Base-by-base conservation (phyloP, 2,329 filamentous ascomycete species). In the Xylariaceae sp. region DNA sequence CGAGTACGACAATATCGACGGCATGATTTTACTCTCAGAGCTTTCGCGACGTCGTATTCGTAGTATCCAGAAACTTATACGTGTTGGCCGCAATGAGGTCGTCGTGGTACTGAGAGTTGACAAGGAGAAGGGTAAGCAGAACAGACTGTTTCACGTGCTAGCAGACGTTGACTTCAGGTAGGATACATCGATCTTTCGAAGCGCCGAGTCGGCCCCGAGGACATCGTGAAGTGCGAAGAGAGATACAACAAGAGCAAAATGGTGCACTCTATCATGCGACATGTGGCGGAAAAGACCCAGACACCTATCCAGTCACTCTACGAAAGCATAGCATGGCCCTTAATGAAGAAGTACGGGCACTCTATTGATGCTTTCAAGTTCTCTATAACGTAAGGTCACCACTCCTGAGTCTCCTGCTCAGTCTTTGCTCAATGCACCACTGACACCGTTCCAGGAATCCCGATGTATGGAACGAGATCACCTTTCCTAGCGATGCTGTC, bases 231-330 rank as follows among this genome's bases (percentile, higher is more conserved):
- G 78, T 99, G 95, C 72, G 94, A 99, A 72, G 94, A 99, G 79
- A 85, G 94, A 65, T 99, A 96, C 82, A 99, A 99, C 84, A 99
- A 99, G 86, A 89, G 90, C 79, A 99, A 99, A 80, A 95, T 96
- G 80, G 94, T 97, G 39, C 94, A 99, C 76, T 95, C 90, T 51
- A 96, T 99, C 74, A 92, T 99, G 89, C 87, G 92, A 72, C 94
- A 99, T 73, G 94, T 99, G 59, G 92, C 94, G 63, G 92, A 99
- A 78, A 96, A 96, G 82, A 95, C 91, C 41, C 85, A 88, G 70
- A 88, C 85, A 29, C 92, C 92, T n/a, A 95, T 99, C 68, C 90
- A 97, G 79, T 82, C 85, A 49, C 83, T 99, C 54, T 99, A 99
- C 76, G 87, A 96, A 80, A 85, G 80, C 64, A 96, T 99, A 70